phyloP scores from a whole-genome alignment of 2,329 filamentous ascomycete genomes.

The Trichocomaceae sp. region DNA sequence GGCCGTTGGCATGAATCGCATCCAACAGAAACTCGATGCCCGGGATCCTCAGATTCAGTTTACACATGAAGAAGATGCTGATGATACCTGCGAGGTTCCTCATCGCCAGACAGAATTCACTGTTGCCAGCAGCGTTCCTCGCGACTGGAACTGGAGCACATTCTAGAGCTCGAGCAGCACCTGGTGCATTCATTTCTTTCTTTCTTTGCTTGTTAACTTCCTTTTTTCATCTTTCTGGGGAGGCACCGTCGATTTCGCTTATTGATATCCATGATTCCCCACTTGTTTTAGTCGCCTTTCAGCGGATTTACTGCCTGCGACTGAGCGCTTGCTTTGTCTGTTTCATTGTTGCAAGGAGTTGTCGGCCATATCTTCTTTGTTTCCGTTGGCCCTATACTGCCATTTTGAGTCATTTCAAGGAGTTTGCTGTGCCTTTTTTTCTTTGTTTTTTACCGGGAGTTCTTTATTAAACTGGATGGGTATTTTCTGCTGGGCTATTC shows the following conservation, averaged over 20 bases:
- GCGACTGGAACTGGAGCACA: conserved; percentile 58
- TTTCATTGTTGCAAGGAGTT: conserved; percentile 10
- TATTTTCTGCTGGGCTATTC: not conserved
- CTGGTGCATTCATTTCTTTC: not conserved
- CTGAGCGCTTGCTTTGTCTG: conserved; percentile 1
- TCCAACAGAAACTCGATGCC: conserved; percentile 31
- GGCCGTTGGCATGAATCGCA: conserved; percentile 47
- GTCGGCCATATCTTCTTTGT: not conserved
- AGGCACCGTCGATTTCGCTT: conserved; percentile 3
- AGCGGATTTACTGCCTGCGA: conserved; percentile 4
- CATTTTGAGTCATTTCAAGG: not conserved
- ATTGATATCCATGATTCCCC: conserved; percentile 15
- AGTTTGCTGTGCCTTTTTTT: not conserved
- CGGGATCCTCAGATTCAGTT: conserved; percentile 18
- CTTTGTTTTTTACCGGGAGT: not conserved
- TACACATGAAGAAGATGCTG: conserved; percentile 7
- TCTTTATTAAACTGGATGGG: not conserved
- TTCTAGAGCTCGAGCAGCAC: conserved; percentile 42
- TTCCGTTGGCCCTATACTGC: not conserved
- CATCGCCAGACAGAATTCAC: conserved; percentile 27
- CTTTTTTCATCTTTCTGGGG: conserved; percentile 4
- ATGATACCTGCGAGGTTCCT: conserved; percentile 20
- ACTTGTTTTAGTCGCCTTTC: conserved; percentile 8
- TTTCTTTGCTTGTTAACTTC: not conserved
- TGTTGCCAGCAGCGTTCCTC: conserved; percentile 50